Evolutionary conservation across 306 rosid genomes (phyloP).

Genomic region (Citrullus amarus): DNA sequence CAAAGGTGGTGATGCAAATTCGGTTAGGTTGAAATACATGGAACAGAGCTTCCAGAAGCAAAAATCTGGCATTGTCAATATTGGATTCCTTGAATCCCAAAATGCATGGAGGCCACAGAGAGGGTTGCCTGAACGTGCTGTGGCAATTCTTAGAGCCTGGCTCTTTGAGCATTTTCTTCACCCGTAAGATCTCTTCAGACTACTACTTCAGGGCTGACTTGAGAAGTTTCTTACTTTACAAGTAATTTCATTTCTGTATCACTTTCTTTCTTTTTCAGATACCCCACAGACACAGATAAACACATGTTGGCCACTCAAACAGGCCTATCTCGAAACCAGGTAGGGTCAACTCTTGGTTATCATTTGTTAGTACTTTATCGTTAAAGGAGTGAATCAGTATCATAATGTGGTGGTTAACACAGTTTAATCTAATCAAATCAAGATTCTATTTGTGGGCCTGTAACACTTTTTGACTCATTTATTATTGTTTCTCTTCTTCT

Average conservation of each 20-base stretch:
- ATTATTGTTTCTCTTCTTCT: background rate
- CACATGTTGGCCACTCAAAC: constrained; percentile 93
- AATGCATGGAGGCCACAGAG: constrained; percentile 85
- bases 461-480: background rate
- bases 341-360: constrained; percentile 21
- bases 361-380: background rate
- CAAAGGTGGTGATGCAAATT: constrained; percentile 24
- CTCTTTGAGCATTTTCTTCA: constrained; percentile 96
- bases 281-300: constrained; percentile 96
- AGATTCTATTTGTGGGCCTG: background rate
- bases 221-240: background rate
- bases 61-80: constrained; percentile 24
- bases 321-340: constrained; percentile 96
- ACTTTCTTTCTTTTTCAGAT: constrained; percentile 32
- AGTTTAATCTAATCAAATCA: background rate
- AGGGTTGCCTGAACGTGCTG: constrained; percentile 85
- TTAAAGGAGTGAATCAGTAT: background rate
- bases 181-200: constrained; percentile 45
- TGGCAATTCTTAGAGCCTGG: constrained; percentile 87
- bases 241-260: background rate
- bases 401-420: background rate
- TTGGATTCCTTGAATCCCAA: constrained; percentile 43
- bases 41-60: constrained; percentile 53
- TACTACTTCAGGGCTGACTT: background rate
- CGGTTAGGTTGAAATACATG: constrained; percentile 27